phyloP scores from a whole-genome alignment of 495 filamentous ascomycete genomes.

The Penicillium ucsense region DNA sequence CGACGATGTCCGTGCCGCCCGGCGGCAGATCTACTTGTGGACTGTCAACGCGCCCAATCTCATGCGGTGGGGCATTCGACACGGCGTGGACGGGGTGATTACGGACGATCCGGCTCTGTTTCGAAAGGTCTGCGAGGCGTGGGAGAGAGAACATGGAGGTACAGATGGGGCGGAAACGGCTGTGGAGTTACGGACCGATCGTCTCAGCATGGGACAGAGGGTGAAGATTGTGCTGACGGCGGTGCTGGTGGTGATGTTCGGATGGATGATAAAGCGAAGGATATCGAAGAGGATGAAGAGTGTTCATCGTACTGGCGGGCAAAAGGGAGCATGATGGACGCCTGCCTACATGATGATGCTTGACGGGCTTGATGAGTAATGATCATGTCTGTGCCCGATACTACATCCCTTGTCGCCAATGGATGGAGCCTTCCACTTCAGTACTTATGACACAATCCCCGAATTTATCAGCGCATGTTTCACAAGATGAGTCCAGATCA shows the following conservation, averaged over 20 bases:
- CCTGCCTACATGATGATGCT: background rate
- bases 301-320: conserved; percentile 7
- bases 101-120: conserved; percentile 43
- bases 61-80: conserved; percentile 64
- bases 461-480: no score
- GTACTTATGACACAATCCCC: no score
- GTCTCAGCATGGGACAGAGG: conserved; percentile 9
- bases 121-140: conserved; percentile 7
- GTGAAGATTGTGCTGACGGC: conserved; percentile 4
- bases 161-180: background rate
- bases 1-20: conserved; percentile 41
- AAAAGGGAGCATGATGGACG: conserved; percentile 4
- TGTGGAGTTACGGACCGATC: conserved; percentile 4
- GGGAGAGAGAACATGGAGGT: conserved; percentile 10
- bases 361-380: background rate
- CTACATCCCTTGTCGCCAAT: no score
- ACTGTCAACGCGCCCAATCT: conserved; percentile 66
- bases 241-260: conserved; percentile 13
- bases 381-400: no score
- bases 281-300: conserved; percentile 8
- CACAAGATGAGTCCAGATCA: no score
- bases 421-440: no score
- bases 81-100: conserved; percentile 45
- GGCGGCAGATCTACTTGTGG: conserved; percentile 63
- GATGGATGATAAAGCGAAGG: conserved; percentile 15